A percentile compares a stretch with the other conserved stretches of the same genome.
phyloP scores from a whole-genome alignment of 2,329 filamentous ascomycete species.

The Colletotrichum camelliae region DNA sequence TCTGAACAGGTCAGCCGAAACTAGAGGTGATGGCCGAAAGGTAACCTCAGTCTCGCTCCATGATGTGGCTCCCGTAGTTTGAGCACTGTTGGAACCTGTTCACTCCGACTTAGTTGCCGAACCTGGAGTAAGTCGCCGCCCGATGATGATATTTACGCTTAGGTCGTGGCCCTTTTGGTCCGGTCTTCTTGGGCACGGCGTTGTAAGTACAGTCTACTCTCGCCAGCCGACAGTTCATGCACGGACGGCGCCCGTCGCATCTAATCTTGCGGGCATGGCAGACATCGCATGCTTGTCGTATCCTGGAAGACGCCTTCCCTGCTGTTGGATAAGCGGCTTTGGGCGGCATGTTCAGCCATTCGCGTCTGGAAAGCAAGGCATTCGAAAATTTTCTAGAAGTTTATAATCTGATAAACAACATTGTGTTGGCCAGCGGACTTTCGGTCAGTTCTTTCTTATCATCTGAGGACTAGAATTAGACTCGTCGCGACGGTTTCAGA shows the following conservation, averaged over 20 bases:
- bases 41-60: background rate
- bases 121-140: background rate
- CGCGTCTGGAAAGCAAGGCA: background rate
- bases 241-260: slow-evolving; percentile 31
- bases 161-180: slow-evolving; percentile 28
- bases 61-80: background rate
- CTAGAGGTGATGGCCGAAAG: background rate
- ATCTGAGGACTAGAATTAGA: background rate
- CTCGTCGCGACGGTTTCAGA: background rate
- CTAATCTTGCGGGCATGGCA: slow-evolving; percentile 35
- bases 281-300: slow-evolving; percentile 34
- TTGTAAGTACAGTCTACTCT: slow-evolving; percentile 30
- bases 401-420: background rate
- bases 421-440: background rate
- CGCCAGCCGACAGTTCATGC: slow-evolving; percentile 28
- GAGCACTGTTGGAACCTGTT: background rate
- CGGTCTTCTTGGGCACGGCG: slow-evolving; percentile 36
- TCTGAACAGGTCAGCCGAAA: slow-evolving; percentile 22
- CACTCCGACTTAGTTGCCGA: background rate
- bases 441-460: background rate
- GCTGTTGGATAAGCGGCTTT: background rate
- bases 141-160: background rate
- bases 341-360: background rate
- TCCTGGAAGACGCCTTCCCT: slow-evolving; percentile 13
- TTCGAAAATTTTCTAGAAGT: background rate